Evolutionary conservation across 768 basidiomycete genomes (phyloP), one percentile per base, ranked within the genome.

Genomic region (Serendipita vermifera): DNA sequence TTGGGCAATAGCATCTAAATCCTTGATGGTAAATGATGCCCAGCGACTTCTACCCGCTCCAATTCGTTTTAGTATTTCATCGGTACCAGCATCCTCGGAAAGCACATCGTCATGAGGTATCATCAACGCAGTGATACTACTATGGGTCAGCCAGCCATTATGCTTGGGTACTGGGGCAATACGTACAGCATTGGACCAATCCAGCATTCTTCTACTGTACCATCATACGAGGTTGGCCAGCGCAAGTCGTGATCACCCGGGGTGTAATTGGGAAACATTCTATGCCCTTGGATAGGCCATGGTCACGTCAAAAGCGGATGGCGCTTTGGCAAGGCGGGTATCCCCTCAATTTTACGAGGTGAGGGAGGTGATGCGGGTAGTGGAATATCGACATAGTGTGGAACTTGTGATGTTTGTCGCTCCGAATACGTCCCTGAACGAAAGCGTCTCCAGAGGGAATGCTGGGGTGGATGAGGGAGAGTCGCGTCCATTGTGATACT

Each of bases 181-280:
- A 48, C 76, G 59, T 57, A 83, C 86, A 88, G 78, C 60, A 87
- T 63, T 20, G 77, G 72, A 27, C 86, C 86, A 7, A 85, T 78
- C 86, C 86, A 87, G n/a, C 79, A 81, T 35, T 76, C 75, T 65
- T 78, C 78, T 62, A 80, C 76, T 11, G 74, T 67, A 14, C 38
- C 40, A 55, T 72, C 75, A 20, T 73, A 75, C 11, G 70, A 68
- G 22, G 69, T 72, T 22, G 75, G 56, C 83, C 85, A 83, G 24
- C 83, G 76, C 59, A 72, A 73, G 66, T 87, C 85, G 27, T 72
- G 72, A 9, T 81, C 85, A 1, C 85, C 82, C 0, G 80, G 75
- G 9, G 87, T 86, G 63, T 77, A 79, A 62, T 82, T 80, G 11
- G 87, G 87, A 67, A 87, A 89, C 54, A 80, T 77, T n/a, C 65